Evolutionary conservation across 805 yeast genomes (phyloP).

Genomic region (Metschnikowia kofuensis): DNA sequence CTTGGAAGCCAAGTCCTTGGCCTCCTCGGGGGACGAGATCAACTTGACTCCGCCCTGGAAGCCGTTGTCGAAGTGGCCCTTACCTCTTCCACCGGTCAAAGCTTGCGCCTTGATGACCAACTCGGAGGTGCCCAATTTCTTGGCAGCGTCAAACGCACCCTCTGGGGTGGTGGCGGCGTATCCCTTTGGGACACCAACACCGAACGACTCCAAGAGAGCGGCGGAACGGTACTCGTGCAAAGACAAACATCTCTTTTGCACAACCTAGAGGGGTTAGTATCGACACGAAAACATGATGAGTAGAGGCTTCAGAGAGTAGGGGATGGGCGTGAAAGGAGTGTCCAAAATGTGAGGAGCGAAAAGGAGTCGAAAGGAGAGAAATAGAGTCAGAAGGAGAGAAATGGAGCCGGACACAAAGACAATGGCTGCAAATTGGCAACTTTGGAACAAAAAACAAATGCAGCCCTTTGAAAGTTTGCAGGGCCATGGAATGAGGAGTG

Average conservation of each 20-base stretch:
- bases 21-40: constrained; percentile 82
- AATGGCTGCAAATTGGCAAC: no score
- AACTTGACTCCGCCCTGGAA: constrained; percentile 95
- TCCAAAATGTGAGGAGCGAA: no score
- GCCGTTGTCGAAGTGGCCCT: constrained; percentile 95
- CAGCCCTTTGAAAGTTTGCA: no score
- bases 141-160: constrained; percentile 82
- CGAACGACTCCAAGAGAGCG: constrained; percentile 74
- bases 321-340: no score
- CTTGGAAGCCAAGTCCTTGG: constrained; percentile 76
- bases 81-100: constrained; percentile 99
- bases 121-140: constrained; percentile 69
- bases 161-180: constrained; percentile 86
- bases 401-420: no score
- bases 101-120: constrained; percentile 98
- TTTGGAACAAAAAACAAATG: no score
- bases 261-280: constrained; percentile 24
- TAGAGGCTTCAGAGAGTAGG: neutral
- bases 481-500: no score
- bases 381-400: no score
- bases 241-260: constrained; percentile 68
- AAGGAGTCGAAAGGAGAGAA: no score
- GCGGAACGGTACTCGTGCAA: constrained; percentile 97
- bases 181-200: constrained; percentile 89
- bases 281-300: neutral